Percentiles rank a stretch among this genome's conserved stretches.
Evolutionary conservation across 306 rosid genomes (phyloP).

Genomic region (Trifolium dubium): DNA sequence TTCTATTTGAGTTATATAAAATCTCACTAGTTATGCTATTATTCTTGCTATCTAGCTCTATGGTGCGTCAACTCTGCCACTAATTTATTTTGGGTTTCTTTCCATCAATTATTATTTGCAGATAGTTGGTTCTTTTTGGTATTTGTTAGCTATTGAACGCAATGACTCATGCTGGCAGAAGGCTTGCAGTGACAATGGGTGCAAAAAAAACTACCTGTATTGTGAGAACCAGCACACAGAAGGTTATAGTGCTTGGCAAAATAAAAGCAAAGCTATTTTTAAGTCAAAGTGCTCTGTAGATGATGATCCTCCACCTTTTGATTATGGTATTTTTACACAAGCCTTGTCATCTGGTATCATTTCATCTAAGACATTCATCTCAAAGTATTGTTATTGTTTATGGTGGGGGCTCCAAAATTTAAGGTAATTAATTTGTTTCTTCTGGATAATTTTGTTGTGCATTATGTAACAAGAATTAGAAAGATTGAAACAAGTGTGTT

Average conservation of each 20-base stretch:
- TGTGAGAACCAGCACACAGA: constrained; percentile 59
- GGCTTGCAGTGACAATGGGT: constrained; percentile 50
- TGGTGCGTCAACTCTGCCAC: constrained; percentile 18
- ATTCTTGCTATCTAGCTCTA: constrained; percentile 21
- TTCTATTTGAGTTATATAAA: constrained; percentile 15
- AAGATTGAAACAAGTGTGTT: constrained; percentile 13
- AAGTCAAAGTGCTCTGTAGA: constrained; percentile 49
- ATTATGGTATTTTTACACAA: constrained; percentile 77
- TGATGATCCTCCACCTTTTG: constrained; percentile 51
- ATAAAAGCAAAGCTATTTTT: constrained; percentile 37
- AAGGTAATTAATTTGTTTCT: constrained; percentile 56
- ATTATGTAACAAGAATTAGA: constrained; percentile 9
- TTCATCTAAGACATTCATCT: constrained; percentile 65
- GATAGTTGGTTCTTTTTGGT: constrained; percentile 98
- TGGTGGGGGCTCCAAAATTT: constrained; percentile 99
- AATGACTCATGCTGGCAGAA: constrained; percentile 94
- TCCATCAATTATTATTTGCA: constrained; percentile 48
- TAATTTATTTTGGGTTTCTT: constrained; percentile 17
- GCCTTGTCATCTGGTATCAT: constrained; percentile 72
- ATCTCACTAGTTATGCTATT: constrained; percentile 22
- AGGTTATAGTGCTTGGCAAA: constrained; percentile 52
- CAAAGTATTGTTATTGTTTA: constrained; percentile 90
- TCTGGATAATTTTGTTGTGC: constrained; percentile 20
- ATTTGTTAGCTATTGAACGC: constrained; percentile 88
- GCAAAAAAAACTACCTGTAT: constrained; percentile 62